A percentile compares a stretch with the other conserved stretches of the same genome.
phyloP scores from a whole-genome alignment of 441 rosid genomes.

The Pelargonium australe region DNA sequence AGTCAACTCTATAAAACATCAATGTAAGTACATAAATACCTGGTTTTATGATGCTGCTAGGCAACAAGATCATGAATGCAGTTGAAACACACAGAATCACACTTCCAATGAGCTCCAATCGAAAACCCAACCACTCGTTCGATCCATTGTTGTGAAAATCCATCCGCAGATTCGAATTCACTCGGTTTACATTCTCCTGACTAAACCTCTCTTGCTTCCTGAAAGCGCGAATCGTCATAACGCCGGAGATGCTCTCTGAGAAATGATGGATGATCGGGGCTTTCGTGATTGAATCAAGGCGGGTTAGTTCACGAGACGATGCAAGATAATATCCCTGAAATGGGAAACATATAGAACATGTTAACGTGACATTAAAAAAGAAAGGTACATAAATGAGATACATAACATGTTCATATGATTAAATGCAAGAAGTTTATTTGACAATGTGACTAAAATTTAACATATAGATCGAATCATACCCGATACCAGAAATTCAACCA shows the following conservation, averaged over 20 bases:
- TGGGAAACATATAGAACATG: no score
- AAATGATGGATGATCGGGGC: conserved; percentile 81
- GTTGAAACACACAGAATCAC: conserved; percentile 67
- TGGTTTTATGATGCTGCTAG: conserved; percentile 82
- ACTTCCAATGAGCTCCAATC: conserved; percentile 69
- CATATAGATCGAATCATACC: conserved; percentile 19
- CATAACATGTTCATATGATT: no score
- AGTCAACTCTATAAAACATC: no score
- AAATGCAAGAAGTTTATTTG: no score
- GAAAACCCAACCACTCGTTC: conserved; percentile 82
- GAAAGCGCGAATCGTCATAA: conserved; percentile 78
- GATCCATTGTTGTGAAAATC: conserved; percentile 82
- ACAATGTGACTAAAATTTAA: no score
- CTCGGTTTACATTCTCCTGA: conserved; percentile 57
- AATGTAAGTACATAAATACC: conserved; percentile 14
- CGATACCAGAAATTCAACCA: conserved; percentile 86
- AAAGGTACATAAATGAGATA: conserved; percentile 27
- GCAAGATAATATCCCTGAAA: conserved; percentile 66
- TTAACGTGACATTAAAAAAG: no score
- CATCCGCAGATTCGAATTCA: conserved; percentile 74
- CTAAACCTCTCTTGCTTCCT: conserved; percentile 77
- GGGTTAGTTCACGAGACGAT: conserved; percentile 77
- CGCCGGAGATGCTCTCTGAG: conserved; percentile 84
- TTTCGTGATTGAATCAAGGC: conserved; percentile 78
- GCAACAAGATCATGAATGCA: conserved; percentile 30